Conservation (phyloP, 345 rosid genomes). For the Aquilaria malaccensis region DNA sequence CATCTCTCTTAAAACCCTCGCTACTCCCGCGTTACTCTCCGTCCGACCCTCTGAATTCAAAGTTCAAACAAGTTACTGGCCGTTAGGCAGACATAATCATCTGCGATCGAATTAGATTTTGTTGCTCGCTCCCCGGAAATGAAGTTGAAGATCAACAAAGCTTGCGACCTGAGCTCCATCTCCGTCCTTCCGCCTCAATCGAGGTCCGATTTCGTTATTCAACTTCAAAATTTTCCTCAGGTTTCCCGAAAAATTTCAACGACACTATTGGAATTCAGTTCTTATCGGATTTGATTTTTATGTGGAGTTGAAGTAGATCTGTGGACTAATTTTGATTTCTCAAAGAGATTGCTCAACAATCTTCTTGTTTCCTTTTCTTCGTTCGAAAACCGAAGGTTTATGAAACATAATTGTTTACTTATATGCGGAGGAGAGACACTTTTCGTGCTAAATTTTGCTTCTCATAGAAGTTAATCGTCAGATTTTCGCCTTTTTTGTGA, state of each 20-base stretch:
- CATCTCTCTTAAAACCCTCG: background rate
- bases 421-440: too few relatives aligned
- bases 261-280: too few relatives aligned
- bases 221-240: background rate
- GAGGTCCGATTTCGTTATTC: slow-evolving; percentile 34
- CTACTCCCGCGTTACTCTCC: background rate
- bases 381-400: too few relatives aligned
- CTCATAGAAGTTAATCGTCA: too few relatives aligned
- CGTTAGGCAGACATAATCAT: background rate
- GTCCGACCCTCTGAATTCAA: slow-evolving; percentile 1
- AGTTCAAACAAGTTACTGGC: background rate
- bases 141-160: slow-evolving; percentile 95
- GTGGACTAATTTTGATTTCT: too few relatives aligned
- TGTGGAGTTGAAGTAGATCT: too few relatives aligned
- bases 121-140: slow-evolving; percentile 18
- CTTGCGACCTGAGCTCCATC: slow-evolving; percentile 78
- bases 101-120: slow-evolving; percentile 6
- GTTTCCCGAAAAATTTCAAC: slow-evolving; percentile 6
- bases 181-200: slow-evolving; percentile 84
- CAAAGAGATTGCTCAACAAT: too few relatives aligned
- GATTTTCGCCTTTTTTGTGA: too few relatives aligned
- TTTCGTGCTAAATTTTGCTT: too few relatives aligned
- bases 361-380: too few relatives aligned
- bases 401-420: too few relatives aligned
- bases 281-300: too few relatives aligned